Percentiles rank a stretch among this genome's conserved stretches.
Conservation (phyloP, 129 eudicot species). For the carrot (Daucus carota) region DNA sequence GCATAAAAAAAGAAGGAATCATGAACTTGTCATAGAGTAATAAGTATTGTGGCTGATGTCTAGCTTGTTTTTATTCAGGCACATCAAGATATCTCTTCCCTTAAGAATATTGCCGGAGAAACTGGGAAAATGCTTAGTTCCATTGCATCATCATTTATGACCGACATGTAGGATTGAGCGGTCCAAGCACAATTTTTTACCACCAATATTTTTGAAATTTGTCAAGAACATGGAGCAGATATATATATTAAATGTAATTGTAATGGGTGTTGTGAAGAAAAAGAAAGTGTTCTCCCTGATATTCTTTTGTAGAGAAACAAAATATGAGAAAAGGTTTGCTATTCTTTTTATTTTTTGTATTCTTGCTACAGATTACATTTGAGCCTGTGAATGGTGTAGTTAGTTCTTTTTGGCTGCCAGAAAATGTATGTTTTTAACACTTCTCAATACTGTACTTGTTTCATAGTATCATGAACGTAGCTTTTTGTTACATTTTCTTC, state of each 20-base stretch:
- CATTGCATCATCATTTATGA: conserved; percentile 69
- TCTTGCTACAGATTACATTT: not conserved
- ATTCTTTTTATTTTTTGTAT: not conserved
- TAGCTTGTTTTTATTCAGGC: conserved; percentile 43
- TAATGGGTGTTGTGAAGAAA: conserved; percentile 17
- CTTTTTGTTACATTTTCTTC: not conserved
- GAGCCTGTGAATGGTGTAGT: not conserved
- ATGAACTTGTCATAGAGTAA: not conserved
- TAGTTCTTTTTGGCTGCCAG: not conserved
- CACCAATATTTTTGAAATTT: conserved; percentile 6
- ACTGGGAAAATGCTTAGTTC: conserved; percentile 91
- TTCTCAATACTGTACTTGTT: not conserved
- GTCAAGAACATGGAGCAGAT: conserved; percentile 2
- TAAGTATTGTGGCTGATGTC: not conserved
- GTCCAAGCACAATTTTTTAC: conserved; percentile 38
- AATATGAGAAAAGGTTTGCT: not conserved
- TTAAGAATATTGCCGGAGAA: conserved; percentile 91
- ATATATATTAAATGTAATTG: conserved; percentile 10
- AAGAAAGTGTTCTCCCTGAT: not conserved
- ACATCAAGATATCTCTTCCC: conserved; percentile 88
- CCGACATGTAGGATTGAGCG: conserved; percentile 86
- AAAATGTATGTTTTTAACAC: too few relatives aligned
- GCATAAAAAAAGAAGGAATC: not conserved
- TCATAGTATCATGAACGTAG: not conserved
- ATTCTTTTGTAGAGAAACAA: not conserved